These are phyloP conservation scores for Lasiodiplodia hormozganensis DNA, from an alignment of 2,329 filamentous ascomycete species.

Conservation along the genomic window DNA sequence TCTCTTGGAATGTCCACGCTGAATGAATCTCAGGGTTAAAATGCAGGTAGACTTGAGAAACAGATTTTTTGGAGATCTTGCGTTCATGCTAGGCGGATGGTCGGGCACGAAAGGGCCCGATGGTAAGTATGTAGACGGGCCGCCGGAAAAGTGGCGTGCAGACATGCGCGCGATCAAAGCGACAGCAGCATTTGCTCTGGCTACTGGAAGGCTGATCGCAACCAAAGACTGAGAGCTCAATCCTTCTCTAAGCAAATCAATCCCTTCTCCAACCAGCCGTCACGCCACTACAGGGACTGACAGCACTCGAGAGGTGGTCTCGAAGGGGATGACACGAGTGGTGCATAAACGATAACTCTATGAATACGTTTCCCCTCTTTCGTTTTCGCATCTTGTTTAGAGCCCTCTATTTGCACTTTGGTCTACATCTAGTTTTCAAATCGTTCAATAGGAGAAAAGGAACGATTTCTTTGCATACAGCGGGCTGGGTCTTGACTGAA, in stretches of 20 bases:
- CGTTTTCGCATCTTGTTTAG: neutral
- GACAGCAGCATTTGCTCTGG: neutral
- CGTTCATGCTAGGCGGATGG: no score
- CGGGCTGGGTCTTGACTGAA: neutral
- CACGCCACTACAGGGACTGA: no score
- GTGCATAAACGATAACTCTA: neutral
- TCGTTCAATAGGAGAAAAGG: neutral
- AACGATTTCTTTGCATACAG: neutral
- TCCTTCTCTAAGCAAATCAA: no score
- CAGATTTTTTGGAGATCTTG: no score
- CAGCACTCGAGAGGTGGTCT: conserved; percentile 30
- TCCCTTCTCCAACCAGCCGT: no score
- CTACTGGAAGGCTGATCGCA: no score
- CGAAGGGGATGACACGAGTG: neutral
- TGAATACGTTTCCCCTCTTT: neutral
- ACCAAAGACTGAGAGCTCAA: no score
- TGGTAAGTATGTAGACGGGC: no score
- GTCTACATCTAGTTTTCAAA: neutral
- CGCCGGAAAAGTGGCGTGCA: no score
- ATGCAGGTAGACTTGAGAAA: no score
- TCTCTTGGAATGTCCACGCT: neutral
- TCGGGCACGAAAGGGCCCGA: no score
- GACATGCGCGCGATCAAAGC: no score
- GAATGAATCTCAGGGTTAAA: neutral
- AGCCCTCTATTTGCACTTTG: neutral